Conservation (phyloP, 2,329 filamentous ascomycete genomes). For the Chaetomiaceae sp. region DNA sequence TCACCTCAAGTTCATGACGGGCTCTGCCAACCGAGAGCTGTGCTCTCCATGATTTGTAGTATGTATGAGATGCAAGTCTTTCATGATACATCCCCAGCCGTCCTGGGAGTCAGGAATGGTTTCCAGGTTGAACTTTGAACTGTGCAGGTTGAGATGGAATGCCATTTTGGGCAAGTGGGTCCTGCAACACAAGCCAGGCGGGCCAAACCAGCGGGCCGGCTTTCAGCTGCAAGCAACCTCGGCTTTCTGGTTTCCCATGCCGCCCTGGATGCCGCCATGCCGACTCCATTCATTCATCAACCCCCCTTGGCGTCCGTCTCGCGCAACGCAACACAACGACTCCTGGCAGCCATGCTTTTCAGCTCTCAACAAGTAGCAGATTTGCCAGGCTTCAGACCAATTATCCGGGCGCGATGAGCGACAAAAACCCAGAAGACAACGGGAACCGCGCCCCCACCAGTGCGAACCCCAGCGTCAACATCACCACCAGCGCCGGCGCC, state of each 20-base stretch:
- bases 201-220: slow-evolving; percentile 6
- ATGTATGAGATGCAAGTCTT: no score
- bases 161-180: slow-evolving; percentile 1
- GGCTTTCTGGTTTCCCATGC: slow-evolving; percentile 12
- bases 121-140: no score
- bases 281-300: slow-evolving; percentile 5
- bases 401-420: slow-evolving; percentile 15
- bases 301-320: background rate
- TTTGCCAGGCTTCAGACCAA: background rate
- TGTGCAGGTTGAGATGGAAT: background rate
- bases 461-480: background rate
- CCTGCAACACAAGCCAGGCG: background rate
- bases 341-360: slow-evolving; percentile 6
- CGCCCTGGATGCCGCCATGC: no score
- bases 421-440: no score
- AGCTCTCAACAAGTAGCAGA: background rate
- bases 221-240: slow-evolving; percentile 21
- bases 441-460: no score
- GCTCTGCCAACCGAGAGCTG: no score
- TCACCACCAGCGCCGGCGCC: background rate
- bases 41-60: no score
- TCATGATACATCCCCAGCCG: no score
- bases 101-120: no score
- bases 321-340: background rate
- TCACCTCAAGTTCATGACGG: no score